phyloP scores from a whole-genome alignment of 2,329 filamentous ascomycete genomes.

The Arthrinium phaeospermum region DNA sequence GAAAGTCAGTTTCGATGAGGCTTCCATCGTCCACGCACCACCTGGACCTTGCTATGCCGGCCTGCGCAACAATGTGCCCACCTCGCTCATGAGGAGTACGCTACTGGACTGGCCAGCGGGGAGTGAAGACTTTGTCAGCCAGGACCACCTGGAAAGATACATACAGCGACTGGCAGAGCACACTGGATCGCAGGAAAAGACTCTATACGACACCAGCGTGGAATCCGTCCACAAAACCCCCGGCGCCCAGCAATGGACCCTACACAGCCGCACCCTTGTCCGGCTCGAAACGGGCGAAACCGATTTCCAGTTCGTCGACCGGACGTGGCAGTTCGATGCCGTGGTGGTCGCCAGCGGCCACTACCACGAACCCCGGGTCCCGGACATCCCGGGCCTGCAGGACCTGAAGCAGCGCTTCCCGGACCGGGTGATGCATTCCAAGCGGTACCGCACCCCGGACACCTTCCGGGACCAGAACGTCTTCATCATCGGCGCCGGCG shows the following conservation, averaged over 20 bases:
- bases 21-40: slow-evolving; percentile 47
- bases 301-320: slow-evolving; percentile 34
- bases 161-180: slow-evolving; percentile 62
- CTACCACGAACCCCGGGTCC: slow-evolving; percentile 67
- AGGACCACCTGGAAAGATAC: slow-evolving; percentile 62
- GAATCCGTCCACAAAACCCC: slow-evolving; percentile 41
- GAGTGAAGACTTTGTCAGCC: slow-evolving; percentile 64
- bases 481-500: slow-evolving; percentile 59
- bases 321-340: slow-evolving; percentile 60
- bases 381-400: slow-evolving; percentile 62
- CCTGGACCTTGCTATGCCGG: slow-evolving; percentile 62
- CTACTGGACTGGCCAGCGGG: slow-evolving; percentile 60
- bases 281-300: background rate
- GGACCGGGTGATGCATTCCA: slow-evolving; percentile 67
- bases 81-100: slow-evolving; percentile 53
- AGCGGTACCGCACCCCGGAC: slow-evolving; percentile 70
- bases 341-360: slow-evolving; percentile 72
- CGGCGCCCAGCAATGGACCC: slow-evolving; percentile 48
- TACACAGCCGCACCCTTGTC: slow-evolving; percentile 54
- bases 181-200: slow-evolving; percentile 55
- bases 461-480: slow-evolving; percentile 58
- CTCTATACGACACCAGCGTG: slow-evolving; percentile 65
- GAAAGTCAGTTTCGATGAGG: slow-evolving; percentile 32
- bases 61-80: slow-evolving; percentile 77
- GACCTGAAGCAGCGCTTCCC: slow-evolving; percentile 62